Conservation (phyloP, 371 early-diverging fungal genomes). For the Mortierella sp. region DNA sequence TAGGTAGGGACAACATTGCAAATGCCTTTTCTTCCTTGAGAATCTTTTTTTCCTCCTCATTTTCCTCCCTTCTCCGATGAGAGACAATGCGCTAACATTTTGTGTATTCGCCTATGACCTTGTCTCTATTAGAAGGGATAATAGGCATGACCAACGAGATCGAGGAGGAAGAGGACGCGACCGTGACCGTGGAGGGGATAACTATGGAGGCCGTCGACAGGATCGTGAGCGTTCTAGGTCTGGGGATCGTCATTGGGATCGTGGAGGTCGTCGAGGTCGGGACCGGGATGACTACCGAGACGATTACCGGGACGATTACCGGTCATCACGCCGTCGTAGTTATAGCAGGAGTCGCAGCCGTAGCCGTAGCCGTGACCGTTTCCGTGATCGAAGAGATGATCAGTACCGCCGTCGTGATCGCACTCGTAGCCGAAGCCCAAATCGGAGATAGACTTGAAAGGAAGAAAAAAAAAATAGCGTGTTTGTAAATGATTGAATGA, state of each 20-base stretch:
- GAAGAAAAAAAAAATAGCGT: too few relatives aligned
- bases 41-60: too few relatives aligned
- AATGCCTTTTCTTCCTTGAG: constrained; percentile 2
- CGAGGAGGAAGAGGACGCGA: constrained; percentile 51
- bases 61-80: neutral
- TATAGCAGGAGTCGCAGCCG: constrained; percentile 40
- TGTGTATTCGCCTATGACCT: constrained; percentile 2
- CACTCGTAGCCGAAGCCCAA: constrained; percentile 42
- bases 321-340: constrained; percentile 32
- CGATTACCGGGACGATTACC: constrained; percentile 23
- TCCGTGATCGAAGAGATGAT: constrained; percentile 30
- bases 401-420: constrained; percentile 34
- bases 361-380: constrained; percentile 34
- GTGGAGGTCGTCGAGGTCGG: constrained; percentile 17
- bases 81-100: neutral
- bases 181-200: constrained; percentile 53
- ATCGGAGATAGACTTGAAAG: constrained; percentile 21
- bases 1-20: constrained; percentile 13
- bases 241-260: constrained; percentile 19
- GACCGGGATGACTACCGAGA: constrained; percentile 12
- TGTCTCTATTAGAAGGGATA: constrained; percentile 20
- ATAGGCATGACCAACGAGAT: constrained; percentile 28
- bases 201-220: constrained; percentile 44
- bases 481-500: too few relatives aligned
- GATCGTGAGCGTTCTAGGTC: constrained; percentile 43